A percentile compares a stretch with the other conserved stretches of the same genome.
Conservation (phyloP, 345 rosid genomes). For the Eucalyptus marginata region DNA sequence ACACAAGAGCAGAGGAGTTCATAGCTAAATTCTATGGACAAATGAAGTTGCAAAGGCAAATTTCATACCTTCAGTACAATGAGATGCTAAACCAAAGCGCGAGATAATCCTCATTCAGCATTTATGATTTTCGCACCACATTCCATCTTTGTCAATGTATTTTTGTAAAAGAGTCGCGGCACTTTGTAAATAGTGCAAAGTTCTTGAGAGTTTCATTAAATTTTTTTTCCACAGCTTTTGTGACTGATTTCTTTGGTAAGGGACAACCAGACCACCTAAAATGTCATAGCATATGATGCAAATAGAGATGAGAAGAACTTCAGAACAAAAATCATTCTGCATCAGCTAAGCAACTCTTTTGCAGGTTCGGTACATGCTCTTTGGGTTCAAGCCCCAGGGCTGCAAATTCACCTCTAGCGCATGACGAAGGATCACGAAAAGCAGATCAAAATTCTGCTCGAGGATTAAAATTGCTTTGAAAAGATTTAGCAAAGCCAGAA, state of each 20-base stretch:
- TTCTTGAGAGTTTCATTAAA: neutral
- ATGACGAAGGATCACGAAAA: neutral
- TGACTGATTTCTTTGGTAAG: neutral
- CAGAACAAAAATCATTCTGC: neutral
- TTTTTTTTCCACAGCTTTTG: neutral
- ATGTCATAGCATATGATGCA: neutral
- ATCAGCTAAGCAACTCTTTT: neutral
- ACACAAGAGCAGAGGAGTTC: constrained; percentile 75
- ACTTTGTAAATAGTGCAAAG: neutral
- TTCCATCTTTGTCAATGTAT: neutral
- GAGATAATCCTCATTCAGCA: neutral
- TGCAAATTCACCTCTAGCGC: neutral
- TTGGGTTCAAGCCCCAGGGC: neutral
- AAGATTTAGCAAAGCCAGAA: neutral
- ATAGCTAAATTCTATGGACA: constrained; percentile 61
- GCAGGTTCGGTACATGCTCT: neutral
- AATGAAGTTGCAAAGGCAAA: constrained; percentile 71
- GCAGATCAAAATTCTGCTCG: neutral
- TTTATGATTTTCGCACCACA: neutral
- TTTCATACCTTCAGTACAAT: constrained; percentile 43
- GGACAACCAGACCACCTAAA: neutral
- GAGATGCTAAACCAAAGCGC: neutral
- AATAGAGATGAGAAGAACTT: neutral
- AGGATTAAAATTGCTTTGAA: neutral
- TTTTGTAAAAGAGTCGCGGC: neutral